These are phyloP conservation scores for Scutellaria baicalensis DNA, from an alignment of 257 asterid genomes.

Conservation along the genomic window DNA sequence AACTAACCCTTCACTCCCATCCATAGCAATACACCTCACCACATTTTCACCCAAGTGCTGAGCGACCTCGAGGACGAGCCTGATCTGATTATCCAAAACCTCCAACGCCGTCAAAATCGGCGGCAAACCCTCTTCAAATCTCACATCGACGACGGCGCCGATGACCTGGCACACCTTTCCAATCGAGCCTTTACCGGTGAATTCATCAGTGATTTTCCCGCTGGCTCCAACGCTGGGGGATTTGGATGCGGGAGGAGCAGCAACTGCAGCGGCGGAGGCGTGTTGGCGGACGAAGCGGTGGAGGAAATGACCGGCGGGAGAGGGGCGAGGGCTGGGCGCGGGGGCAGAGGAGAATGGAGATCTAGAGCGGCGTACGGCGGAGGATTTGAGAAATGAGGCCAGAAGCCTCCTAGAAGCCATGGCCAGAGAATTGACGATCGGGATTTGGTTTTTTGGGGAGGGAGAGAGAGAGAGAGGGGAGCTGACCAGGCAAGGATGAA, in stretches of 20 bases:
- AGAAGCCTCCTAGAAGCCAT: constrained; percentile 87
- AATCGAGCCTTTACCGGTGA: constrained; percentile 65
- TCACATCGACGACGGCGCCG: constrained; percentile 93
- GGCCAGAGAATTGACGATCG: constrained; percentile 11
- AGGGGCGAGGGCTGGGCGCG: constrained; percentile 22
- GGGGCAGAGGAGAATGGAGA: constrained; percentile 31
- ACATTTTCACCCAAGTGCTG: constrained; percentile 87
- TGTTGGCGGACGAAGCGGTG: constrained; percentile 54
- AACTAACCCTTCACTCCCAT: constrained; percentile 90
- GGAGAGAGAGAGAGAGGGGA: not conserved
- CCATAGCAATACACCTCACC: constrained; percentile 92
- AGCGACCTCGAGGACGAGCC: constrained; percentile 86
- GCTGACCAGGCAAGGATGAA: too few species aligned
- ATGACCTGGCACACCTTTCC: constrained; percentile 87
- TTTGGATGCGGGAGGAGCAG: constrained; percentile 31
- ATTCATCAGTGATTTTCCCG: constrained; percentile 78
- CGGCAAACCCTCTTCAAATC: constrained; percentile 73
- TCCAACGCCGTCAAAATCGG: constrained; percentile 84
- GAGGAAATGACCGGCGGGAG: constrained; percentile 61
- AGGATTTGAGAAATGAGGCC: constrained; percentile 69
- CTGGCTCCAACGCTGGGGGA: constrained; percentile 24
- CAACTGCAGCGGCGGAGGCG: constrained; percentile 52
- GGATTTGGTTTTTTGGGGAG: constrained; percentile 6
- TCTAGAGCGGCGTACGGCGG: constrained; percentile 39
- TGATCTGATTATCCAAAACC: constrained; percentile 81